These are phyloP conservation scores for Styphnolobium japonicum DNA, from an alignment of 306 rosid genomes.

Conservation along the genomic window DNA sequence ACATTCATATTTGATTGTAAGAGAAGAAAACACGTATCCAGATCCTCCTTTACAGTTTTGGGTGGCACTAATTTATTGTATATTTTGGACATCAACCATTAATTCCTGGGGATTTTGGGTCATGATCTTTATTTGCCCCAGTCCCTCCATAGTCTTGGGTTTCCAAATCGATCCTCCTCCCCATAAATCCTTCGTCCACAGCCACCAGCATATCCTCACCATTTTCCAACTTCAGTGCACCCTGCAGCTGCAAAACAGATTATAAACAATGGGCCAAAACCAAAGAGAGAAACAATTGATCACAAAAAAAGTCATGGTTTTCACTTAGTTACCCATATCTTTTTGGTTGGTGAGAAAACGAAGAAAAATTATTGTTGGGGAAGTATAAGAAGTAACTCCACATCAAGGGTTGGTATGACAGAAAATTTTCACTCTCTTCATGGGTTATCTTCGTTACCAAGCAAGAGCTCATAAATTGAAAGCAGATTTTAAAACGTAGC, in stretches of 20 bases:
- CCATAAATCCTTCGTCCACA: slow-evolving; percentile 10
- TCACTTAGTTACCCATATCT: not conserved
- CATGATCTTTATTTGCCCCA: slow-evolving; percentile 33
- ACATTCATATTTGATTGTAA: not conserved
- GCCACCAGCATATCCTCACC: slow-evolving; percentile 3
- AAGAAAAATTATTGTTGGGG: not conserved
- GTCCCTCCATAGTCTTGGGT: slow-evolving; percentile 32
- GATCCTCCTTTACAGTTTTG: not conserved
- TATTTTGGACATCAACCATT: slow-evolving; percentile 1
- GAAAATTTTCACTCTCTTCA: not conserved
- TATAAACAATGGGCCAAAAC: not conserved
- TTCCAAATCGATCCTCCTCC: slow-evolving; percentile 33
- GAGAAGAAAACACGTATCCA: not conserved
- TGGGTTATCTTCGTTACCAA: not conserved
- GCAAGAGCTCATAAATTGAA: not conserved
- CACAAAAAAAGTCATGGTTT: not conserved
- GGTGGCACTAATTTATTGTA: not conserved
- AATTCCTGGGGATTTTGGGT: slow-evolving; percentile 35
- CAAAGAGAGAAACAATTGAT: not conserved
- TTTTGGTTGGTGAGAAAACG: not conserved
- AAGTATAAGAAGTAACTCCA: not conserved
- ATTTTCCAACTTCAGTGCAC: slow-evolving; percentile 10
- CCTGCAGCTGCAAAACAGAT: not conserved
- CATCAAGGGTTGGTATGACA: not conserved
- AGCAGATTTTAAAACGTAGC: not conserved